These are phyloP conservation scores for Entomophthora muscae DNA, from an alignment of 371 early-diverging fungal species.

Conservation along the genomic window DNA sequence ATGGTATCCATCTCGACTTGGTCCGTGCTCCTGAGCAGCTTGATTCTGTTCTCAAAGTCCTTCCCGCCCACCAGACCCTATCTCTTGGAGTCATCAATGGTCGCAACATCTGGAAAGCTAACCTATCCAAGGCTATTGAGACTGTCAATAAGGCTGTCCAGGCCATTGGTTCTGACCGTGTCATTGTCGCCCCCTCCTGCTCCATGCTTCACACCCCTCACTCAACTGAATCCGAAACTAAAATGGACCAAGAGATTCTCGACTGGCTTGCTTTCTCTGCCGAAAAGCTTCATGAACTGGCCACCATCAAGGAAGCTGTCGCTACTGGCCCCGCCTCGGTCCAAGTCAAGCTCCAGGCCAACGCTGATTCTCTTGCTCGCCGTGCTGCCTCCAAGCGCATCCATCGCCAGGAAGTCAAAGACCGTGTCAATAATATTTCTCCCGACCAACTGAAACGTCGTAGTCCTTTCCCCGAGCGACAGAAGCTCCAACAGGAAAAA, in stretches of 20 bases:
- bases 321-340: slow-evolving; percentile 42
- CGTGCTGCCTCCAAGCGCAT: slow-evolving; percentile 68
- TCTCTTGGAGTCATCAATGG: slow-evolving; percentile 87
- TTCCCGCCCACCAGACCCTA: slow-evolving; percentile 27
- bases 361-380: slow-evolving; percentile 45
- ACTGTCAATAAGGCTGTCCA: slow-evolving; percentile 44
- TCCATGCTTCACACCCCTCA: slow-evolving; percentile 84
- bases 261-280: slow-evolving; percentile 88
- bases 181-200: slow-evolving; percentile 75
- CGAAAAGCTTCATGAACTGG: slow-evolving; percentile 78
- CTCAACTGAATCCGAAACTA: slow-evolving; percentile 63
- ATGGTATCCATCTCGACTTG: slow-evolving; percentile 78
- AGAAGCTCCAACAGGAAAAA: slow-evolving; percentile 49
- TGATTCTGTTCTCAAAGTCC: slow-evolving; percentile 33
- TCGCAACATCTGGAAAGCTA: slow-evolving; percentile 93
- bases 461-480: slow-evolving; percentile 53
- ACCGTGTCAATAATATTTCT: slow-evolving; percentile 45
- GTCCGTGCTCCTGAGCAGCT: slow-evolving; percentile 74
- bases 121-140: slow-evolving; percentile 52
- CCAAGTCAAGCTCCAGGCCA: slow-evolving; percentile 46
- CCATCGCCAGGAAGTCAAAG: slow-evolving; percentile 63
- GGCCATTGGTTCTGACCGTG: slow-evolving; percentile 46
- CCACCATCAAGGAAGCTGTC: slow-evolving; percentile 48
- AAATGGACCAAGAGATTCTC: slow-evolving; percentile 57
- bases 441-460: slow-evolving; percentile 57